Evolutionary conservation across 1,139 yeast genomes (phyloP).

Genomic region (Magnusiomyces tetraspermus): DNA sequence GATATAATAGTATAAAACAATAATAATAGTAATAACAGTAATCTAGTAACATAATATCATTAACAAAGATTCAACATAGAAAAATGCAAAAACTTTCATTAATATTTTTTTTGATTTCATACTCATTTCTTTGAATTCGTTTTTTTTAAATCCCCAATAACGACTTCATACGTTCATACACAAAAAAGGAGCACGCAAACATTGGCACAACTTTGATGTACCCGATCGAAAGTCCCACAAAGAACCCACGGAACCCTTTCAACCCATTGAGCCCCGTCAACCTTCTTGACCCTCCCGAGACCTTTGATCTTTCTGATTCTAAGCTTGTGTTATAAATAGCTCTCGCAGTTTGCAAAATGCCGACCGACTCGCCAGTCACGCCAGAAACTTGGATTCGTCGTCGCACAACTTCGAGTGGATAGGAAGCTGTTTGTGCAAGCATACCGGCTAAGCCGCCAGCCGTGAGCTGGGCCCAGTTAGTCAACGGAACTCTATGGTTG

Average conservation of each 20-base stretch:
- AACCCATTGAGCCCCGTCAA: too few relatives aligned
- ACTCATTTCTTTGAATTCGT: neutral
- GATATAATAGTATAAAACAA: too few relatives aligned
- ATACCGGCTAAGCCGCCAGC: slow-evolving; percentile 97
- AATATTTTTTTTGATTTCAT: neutral
- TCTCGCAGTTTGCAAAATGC: slow-evolving; percentile 37
- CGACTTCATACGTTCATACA: slow-evolving; percentile 77
- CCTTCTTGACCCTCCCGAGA: too few relatives aligned
- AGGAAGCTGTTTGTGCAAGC: slow-evolving; percentile 92
- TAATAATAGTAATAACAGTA: too few relatives aligned
- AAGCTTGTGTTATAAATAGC: slow-evolving; percentile 52
- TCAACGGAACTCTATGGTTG: slow-evolving; percentile 40
- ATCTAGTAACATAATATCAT: too few relatives aligned
- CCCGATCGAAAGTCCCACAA: slow-evolving; percentile 90
- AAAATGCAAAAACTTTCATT: neutral
- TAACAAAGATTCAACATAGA: neutral
- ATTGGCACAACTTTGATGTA: slow-evolving; percentile 91
- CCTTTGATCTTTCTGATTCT: too few relatives aligned
- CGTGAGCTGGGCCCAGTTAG: slow-evolving; percentile 81
- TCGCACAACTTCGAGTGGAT: slow-evolving; percentile 91
- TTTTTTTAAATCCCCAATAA: slow-evolving; percentile 46
- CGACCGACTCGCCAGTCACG: slow-evolving; percentile 18
- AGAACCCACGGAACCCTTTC: slow-evolving; percentile 75
- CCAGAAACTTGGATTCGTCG: slow-evolving; percentile 83
- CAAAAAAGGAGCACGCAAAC: slow-evolving; percentile 94